These are phyloP conservation scores for Aquilaria malaccensis DNA, from an alignment of 345 rosid species.

Conservation along the genomic window DNA sequence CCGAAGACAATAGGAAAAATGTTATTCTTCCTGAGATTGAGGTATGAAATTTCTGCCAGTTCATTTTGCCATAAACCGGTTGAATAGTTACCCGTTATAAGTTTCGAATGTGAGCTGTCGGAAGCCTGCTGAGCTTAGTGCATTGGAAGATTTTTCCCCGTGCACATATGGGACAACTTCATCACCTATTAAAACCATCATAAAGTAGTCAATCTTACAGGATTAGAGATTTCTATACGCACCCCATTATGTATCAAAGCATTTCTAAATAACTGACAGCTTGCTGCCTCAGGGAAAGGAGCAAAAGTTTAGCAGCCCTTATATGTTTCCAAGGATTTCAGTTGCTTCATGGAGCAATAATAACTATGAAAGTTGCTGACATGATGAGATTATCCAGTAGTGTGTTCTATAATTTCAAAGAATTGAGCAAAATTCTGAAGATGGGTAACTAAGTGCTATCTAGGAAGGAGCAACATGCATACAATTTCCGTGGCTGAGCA, in stretches of 20 bases:
- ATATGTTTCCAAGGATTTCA: no score
- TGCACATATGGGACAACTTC: conserved; percentile 64
- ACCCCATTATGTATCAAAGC: no score
- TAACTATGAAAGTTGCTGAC: neutral
- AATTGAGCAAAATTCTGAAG: neutral
- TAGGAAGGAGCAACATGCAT: conserved; percentile 14
- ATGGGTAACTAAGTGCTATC: neutral
- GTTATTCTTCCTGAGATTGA: no score
- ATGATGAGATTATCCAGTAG: neutral
- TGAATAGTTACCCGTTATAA: conserved; percentile 53
- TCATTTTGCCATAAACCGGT: neutral
- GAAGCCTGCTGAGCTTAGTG: conserved; percentile 57
- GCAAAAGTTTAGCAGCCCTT: no score
- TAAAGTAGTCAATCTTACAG: neutral
- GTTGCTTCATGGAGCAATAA: no score
- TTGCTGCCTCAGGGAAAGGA: no score
- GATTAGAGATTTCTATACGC: no score
- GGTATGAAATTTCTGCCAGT: neutral
- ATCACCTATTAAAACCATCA: conserved; percentile 43
- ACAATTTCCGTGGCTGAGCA: conserved; percentile 64
- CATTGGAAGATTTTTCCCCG: conserved; percentile 78
- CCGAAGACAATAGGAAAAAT: no score
- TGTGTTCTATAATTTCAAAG: neutral
- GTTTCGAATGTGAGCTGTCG: conserved; percentile 57
- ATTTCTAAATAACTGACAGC: no score